Evolutionary conservation across 352 stramenopile genomes (phyloP), one percentile per base, ranked within the genome.

Genomic region (Phytophthora nicotianae): DNA sequence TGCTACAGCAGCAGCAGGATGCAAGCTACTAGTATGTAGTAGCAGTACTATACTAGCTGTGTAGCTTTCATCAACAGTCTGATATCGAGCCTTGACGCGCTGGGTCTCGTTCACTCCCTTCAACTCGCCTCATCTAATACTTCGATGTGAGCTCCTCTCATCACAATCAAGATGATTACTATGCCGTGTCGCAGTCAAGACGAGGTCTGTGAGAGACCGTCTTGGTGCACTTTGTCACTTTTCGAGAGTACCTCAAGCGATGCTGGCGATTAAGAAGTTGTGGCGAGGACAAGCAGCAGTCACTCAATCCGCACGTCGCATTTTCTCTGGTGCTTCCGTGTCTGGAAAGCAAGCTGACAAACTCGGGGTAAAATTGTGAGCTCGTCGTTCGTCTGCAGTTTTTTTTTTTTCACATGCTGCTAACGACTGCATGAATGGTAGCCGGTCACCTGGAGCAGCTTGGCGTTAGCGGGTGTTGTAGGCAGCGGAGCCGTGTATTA

Each of bases 391-490:
- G 24, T 38, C 24, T 24, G n/a, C 16, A 11, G n/a, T 27, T n/a
- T 46, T 2, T 10, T 9, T 4, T 5, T 9, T 51, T n/a, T n/a
- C n/a, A n/a, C n/a, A n/a, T n/a, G n/a, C n/a, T 51, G 17, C 24
- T 51, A 13, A 35, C 29, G 45, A n/a, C 33, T 24, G 11, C 5
- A 19, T 11, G 14, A 38, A 5, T 43, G 24, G 17, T 50, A 93
- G 79, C 90, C 89, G 9, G 83, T 97, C 41, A 88, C 80, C 35
- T 97, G 85, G 85, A 79, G 79, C 19, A 78, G 81, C 24, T 70
- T 97, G 6, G 88, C 80, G 37, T 65, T 96, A 6, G 76, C 85
- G 9, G 80, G 73, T 13, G 78, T 77, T 26, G 64, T 90, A 29
- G 85, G 86, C 32, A 75, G 68, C 11, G 88, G 81, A 23, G 75